Evolutionary conservation across 306 rosid genomes (phyloP).

Genomic region (Sechiopsis laciniata): DNA sequence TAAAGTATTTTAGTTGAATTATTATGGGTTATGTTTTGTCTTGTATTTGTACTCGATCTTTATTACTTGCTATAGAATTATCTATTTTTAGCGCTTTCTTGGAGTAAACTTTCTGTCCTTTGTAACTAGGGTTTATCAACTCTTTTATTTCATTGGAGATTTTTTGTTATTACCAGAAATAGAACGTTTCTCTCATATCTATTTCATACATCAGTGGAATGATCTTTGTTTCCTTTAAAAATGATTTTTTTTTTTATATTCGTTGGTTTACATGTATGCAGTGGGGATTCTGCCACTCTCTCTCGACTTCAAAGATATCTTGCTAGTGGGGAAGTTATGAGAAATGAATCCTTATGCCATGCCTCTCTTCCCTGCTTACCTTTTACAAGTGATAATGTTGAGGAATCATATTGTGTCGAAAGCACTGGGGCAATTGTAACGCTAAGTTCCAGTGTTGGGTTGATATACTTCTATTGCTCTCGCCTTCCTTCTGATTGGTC

Average conservation of each 20-base stretch:
- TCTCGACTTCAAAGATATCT: slow-evolving; percentile 63
- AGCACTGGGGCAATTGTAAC: slow-evolving; percentile 66
- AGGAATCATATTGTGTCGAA: slow-evolving; percentile 50
- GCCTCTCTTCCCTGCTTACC: slow-evolving; percentile 52
- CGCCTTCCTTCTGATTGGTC: slow-evolving; percentile 84
- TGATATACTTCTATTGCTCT: slow-evolving; percentile 73
- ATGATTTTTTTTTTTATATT: background rate
- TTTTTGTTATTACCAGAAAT: no score
- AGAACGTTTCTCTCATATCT: no score
- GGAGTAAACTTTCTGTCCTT: no score
- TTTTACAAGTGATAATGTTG: slow-evolving; percentile 36
- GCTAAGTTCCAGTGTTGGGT: slow-evolving; percentile 55
- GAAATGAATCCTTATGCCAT: slow-evolving; percentile 54
- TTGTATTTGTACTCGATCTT: background rate
- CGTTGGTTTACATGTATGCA: slow-evolving; percentile 28
- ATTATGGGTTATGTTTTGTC: background rate
- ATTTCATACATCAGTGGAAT: no score
- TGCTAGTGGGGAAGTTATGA: slow-evolving; percentile 55
- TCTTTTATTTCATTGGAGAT: no score
- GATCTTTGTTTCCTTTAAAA: no score
- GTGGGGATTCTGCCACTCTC: slow-evolving; percentile 51
- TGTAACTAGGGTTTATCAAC: no score
- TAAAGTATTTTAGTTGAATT: background rate
- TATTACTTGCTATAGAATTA: background rate
- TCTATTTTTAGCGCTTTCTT: no score